A percentile compares a stretch with the other conserved stretches of the same genome.
Evolutionary conservation across 257 asterid genomes (phyloP).

Genomic region (Penstemon eatonii): DNA sequence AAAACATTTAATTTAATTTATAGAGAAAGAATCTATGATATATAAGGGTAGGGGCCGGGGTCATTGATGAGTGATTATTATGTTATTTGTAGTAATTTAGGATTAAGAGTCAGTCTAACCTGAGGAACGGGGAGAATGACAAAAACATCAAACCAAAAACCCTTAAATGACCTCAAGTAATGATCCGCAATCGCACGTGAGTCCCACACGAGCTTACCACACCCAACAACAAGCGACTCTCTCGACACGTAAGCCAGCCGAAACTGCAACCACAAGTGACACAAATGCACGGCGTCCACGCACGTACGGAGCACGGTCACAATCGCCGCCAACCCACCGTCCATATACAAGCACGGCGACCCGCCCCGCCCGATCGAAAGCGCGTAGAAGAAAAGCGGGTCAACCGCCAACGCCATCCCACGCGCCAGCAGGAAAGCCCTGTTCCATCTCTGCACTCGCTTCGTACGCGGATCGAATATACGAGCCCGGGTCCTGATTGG

Average conservation of each 20-base stretch:
- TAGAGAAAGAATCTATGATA: no score
- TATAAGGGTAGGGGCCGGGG: no score
- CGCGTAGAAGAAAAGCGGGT: slow-evolving; percentile 84
- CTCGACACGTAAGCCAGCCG: slow-evolving; percentile 88
- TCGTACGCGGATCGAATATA: slow-evolving; percentile 81
- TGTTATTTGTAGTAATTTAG: no score
- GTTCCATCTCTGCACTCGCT: slow-evolving; percentile 88
- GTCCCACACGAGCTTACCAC: slow-evolving; percentile 99
- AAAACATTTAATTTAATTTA: no score
- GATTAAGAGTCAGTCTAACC: slow-evolving; percentile 41
- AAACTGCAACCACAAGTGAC: slow-evolving; percentile 83
- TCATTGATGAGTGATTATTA: no score
- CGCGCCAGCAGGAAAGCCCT: slow-evolving; percentile 82
- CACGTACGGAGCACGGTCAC: slow-evolving; percentile 76
- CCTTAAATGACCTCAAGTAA: slow-evolving; percentile 65
- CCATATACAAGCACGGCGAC: slow-evolving; percentile 77
- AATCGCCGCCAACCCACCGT: slow-evolving; percentile 60
- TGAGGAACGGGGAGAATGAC: slow-evolving; percentile 95
- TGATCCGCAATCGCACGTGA: slow-evolving; percentile 76
- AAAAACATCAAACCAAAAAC: slow-evolving; percentile 92
- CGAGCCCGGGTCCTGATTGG: slow-evolving; percentile 30
- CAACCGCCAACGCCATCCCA: slow-evolving; percentile 88
- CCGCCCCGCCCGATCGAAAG: slow-evolving; percentile 77
- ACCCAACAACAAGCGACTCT: slow-evolving; percentile 83
- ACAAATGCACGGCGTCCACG: slow-evolving; percentile 79